Percentiles rank a stretch among this genome's conserved stretches.
Conservation (phyloP, 1,139 yeast species). For the Yamadazyma conglobata region DNA sequence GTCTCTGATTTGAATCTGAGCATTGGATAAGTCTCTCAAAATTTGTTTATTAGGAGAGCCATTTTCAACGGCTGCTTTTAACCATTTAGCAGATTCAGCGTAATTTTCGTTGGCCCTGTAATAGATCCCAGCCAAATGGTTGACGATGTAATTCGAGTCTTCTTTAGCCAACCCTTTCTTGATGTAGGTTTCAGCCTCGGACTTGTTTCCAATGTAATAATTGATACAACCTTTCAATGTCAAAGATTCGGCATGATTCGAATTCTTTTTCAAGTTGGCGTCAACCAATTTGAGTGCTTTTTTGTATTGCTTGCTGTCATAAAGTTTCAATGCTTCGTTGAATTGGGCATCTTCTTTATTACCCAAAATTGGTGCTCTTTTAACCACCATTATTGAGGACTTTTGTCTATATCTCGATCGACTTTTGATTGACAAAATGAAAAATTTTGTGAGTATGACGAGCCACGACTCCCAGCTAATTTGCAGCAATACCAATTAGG, state of each 20-base stretch:
- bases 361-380: constrained; percentile 35
- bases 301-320: constrained; percentile 83
- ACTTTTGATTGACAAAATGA: too few species aligned
- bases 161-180: constrained; percentile 59
- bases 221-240: constrained; percentile 81
- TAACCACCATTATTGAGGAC: constrained; percentile 18
- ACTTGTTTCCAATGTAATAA: constrained; percentile 48
- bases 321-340: constrained; percentile 76
- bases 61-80: constrained; percentile 70
- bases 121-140: constrained; percentile 85
- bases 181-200: constrained; percentile 65
- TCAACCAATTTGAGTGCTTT: constrained; percentile 80
- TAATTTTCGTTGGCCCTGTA: constrained; percentile 70
- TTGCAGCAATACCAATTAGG: too few species aligned
- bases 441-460: too few species aligned
- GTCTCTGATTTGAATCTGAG: constrained; percentile 80
- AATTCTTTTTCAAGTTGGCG: constrained; percentile 68
- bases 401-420: too few species aligned
- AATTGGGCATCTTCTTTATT: constrained; percentile 67
- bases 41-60: constrained; percentile 80
- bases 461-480: too few species aligned
- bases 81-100: constrained; percentile 76
- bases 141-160: constrained; percentile 59
- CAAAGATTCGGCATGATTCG: constrained; percentile 74
- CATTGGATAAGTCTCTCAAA: constrained; percentile 73